Evolutionary conservation across 768 basidiomycete species (phyloP).

Genomic region (Cantharellus anzutake): DNA sequence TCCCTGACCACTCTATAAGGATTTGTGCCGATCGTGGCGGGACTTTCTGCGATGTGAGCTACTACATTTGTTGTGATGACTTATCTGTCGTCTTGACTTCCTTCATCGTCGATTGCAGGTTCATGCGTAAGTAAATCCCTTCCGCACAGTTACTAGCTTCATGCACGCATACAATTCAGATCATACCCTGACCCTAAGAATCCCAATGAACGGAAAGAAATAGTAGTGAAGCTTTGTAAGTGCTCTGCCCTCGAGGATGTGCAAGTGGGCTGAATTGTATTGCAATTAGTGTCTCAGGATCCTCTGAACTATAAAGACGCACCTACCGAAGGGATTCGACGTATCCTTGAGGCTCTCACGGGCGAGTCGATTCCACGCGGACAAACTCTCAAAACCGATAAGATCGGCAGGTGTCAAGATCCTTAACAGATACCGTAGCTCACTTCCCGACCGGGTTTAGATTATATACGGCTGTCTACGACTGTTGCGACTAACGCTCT

Average conservation of each 20-base stretch:
- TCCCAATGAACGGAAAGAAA: slow-evolving; percentile 40
- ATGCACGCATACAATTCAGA: slow-evolving; percentile 17
- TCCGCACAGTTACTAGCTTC: background rate
- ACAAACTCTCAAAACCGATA: slow-evolving; percentile 46
- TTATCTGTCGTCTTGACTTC: background rate
- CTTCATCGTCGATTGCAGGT: background rate
- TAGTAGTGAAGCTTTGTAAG: slow-evolving; percentile 80
- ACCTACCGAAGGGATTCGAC: slow-evolving; percentile 82
- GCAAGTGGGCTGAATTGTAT: no score
- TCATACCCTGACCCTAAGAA: slow-evolving; percentile 59
- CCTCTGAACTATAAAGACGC: slow-evolving; percentile 77
- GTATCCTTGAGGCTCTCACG: slow-evolving; percentile 62
- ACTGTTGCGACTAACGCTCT: slow-evolving; percentile 95
- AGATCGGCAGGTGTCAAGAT: slow-evolving; percentile 40
- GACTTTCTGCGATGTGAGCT: slow-evolving; percentile 66
- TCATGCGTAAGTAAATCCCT: slow-evolving; percentile 37
- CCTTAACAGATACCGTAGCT: background rate
- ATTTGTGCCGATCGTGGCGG: slow-evolving; percentile 84
- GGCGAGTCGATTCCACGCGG: slow-evolving; percentile 51
- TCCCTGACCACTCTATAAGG: slow-evolving; percentile 60
- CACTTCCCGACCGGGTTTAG: slow-evolving; percentile 14
- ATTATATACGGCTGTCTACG: slow-evolving; percentile 81
- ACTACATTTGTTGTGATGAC: background rate
- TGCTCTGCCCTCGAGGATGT: slow-evolving; percentile 2
- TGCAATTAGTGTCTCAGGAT: slow-evolving; percentile 62